These are phyloP conservation scores for Fusarium armeniacum DNA, from an alignment of 2,329 filamentous ascomycete species.

Conservation along the genomic window DNA sequence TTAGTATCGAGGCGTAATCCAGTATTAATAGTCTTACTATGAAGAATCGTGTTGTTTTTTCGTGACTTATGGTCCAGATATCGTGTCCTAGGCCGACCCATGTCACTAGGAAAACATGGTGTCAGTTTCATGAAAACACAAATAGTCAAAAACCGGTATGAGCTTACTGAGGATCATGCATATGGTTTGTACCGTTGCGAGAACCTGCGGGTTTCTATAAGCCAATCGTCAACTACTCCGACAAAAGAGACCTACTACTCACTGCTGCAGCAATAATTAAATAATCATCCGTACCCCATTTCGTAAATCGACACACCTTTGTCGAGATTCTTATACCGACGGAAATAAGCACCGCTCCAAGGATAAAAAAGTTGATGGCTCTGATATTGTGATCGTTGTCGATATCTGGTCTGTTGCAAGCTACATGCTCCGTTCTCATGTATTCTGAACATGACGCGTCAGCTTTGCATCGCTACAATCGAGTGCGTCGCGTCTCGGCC, in stretches of 20 bases:
- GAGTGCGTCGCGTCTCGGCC: background rate
- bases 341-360: background rate
- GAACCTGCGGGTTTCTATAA: background rate
- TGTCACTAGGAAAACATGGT: background rate
- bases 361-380: background rate
- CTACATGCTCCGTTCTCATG: background rate
- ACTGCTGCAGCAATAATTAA: constrained; percentile 6
- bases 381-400: constrained; percentile 5
- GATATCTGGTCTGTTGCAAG: constrained; percentile 1
- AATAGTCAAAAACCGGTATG: rapidly evolving
- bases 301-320: background rate
- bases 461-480: background rate
- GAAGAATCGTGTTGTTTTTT: background rate
- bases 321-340: background rate
- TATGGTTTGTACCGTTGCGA: background rate
- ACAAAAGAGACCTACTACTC: rapidly evolving
- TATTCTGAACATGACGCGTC: background rate
- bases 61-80: background rate
- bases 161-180: constrained; percentile 8
- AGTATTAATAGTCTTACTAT: background rate
- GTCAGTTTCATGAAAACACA: background rate
- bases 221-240: rapidly evolving
- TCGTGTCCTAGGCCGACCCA: background rate
- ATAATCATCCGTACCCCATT: constrained; percentile 18
- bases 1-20: background rate